Conservation (phyloP, 1,284 basidiomycete genomes). For the Ustilago loliicola region DNA sequence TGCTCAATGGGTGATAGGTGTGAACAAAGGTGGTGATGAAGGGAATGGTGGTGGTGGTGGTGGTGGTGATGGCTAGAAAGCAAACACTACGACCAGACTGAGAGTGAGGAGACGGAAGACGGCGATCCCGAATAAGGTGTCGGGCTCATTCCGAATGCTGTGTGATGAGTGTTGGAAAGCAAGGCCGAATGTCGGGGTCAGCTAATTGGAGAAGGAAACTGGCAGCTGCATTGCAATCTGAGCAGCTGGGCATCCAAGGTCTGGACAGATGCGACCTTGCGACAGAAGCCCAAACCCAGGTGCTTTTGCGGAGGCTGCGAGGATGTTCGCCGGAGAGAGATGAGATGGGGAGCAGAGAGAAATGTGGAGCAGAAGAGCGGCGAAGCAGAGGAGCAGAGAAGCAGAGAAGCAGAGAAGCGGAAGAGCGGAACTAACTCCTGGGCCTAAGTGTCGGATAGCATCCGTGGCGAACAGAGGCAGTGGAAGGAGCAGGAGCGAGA, state of each 20-base stretch:
- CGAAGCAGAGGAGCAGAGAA: background rate
- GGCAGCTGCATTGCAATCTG: background rate
- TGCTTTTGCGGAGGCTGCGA: background rate
- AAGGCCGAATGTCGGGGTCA: background rate
- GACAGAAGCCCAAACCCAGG: background rate
- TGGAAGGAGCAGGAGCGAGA: background rate
- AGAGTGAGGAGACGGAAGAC: background rate
- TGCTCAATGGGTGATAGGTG: background rate
- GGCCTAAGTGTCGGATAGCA: background rate
- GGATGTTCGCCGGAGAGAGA: background rate
- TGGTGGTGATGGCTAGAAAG: background rate
- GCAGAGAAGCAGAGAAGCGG: background rate
- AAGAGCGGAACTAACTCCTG: background rate
- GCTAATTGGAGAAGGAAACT: background rate
- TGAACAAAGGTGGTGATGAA: background rate
- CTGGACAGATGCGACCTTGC: background rate
- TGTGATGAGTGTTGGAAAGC: background rate
- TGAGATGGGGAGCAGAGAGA: background rate
- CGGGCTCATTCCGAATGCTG: background rate
- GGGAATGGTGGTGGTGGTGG: background rate
- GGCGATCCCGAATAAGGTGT: background rate
- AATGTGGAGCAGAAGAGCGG: background rate
- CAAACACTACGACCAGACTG: background rate
- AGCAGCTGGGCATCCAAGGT: background rate
- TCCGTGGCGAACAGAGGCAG: background rate